Base-by-base conservation (phyloP, 441 rosid genomes). In the Dalechampia spathulata region DNA sequence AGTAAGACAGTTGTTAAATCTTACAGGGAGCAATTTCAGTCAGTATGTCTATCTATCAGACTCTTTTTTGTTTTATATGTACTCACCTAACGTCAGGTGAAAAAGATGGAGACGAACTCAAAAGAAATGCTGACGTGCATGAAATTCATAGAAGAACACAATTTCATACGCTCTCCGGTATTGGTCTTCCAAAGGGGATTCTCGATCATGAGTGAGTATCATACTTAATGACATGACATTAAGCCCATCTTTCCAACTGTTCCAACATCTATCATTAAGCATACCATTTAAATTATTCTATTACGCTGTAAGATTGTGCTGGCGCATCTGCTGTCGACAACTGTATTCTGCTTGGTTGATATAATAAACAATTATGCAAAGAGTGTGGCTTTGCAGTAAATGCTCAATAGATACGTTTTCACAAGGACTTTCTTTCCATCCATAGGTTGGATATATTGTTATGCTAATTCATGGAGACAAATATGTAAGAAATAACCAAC, bases 21-120 rank as follows among this genome's bases (percentile, higher is more conserved):
- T 72, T 74, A 16, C 81, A 89, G 96, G 96, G 96, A 73, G 86
- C 96, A 34, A 61, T 89, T 61, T 82, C 96, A 13, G 92, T 86
- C 70, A 89, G 95, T 52, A 78, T 89, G 90, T 86, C 96, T 8
- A 75, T 89, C 68, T 68, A 86, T 68, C 92, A 89, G 70, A 89
- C 96, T 14, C 67, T 68, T 54, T 83, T 82, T 58, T 89, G 95
- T 68, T 89, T 89, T 67, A 64, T 82, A 50, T 79, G 85, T 57
- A 49, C 87, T 9, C 96, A 89, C 71, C 76, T 89, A 55, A 83
- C 95, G 27, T 72, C 96, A 32, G 96, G 96, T 26, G 92, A 86
- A 67, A 82, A 79, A 63, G 92, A 86, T 7, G 95, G 81, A 51
- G 96, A 89, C 71, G 82, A 80, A 60, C 75, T 70, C 16, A 86